Base-by-base conservation (phyloP, 73 alveolate genomes). In the Paraurostyla sp. region DNA sequence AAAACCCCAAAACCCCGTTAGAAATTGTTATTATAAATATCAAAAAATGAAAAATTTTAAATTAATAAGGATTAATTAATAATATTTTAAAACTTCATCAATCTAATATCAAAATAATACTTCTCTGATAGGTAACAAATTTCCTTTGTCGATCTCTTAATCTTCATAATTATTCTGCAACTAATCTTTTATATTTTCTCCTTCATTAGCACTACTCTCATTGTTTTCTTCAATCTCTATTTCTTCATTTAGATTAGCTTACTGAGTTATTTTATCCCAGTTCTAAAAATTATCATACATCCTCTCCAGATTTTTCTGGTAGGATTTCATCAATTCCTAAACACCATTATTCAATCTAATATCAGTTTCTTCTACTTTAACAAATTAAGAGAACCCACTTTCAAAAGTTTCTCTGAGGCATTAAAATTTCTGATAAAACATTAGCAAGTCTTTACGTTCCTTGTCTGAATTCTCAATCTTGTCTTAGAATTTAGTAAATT, bases 341-440 rank as follows among this genome's bases (percentile, higher is more conserved):
- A 65, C 41, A 30, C 38, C 41, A 38, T 65, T 65, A 22, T 65
- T 65, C 16, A 65, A 22, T 22, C 41, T 65, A 1, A 65, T 58
- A 9, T 65, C 82, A 1, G 58, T 65, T 4, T 65, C 82, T 38
- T 65, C 82, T 36, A 65, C 82, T 38, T 18, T 18, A 36, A 65
- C 7, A 40, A 65, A 65, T 15, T 65, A 7, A 1, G 32, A 1
- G 41, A 65, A 65, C 13, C 50, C 82, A 3, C 25, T 2, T 13
- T 65, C 40, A 15, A 38, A 1, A 20, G 1, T 1, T 1, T 65
- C 60, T 6, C 38, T 65, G 36, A 65, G 11, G 41, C 58, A 38
- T 38, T 65, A 11, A 22, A 65, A 65, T 22, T 65, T 65, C 9
- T 30, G 1, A 38, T 65, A 65, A 40, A 65, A 65, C 23, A 15